Percentiles rank a stretch among this genome's conserved stretches.
phyloP scores from a whole-genome alignment of 2,329 filamentous ascomycete species.

The Leptographium radiaticola region DNA sequence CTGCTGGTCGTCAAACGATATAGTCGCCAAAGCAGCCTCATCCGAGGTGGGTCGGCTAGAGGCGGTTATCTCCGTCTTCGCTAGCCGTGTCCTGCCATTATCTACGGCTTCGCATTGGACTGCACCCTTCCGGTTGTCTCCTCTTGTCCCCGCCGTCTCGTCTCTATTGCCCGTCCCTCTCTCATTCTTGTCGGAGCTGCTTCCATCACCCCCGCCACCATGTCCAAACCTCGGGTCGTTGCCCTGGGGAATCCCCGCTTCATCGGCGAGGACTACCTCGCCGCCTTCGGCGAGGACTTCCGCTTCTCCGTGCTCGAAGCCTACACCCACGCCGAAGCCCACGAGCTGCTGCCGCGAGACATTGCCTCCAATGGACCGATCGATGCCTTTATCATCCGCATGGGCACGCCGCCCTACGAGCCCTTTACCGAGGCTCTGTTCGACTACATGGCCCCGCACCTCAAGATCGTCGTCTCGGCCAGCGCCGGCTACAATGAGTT shows the following conservation, averaged over 20 bases:
- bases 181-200: too few species aligned
- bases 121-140: too few species aligned
- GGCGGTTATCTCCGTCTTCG: too few species aligned
- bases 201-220: neutral
- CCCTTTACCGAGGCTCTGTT: constrained; percentile 35
- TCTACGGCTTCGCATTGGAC: too few species aligned
- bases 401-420: constrained; percentile 34
- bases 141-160: too few species aligned
- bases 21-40: too few species aligned
- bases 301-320: constrained; percentile 26
- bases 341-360: constrained; percentile 22
- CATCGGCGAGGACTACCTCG: constrained; percentile 25
- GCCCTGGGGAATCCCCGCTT: constrained; percentile 26
- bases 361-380: constrained; percentile 25
- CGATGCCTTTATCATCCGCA: constrained; percentile 34
- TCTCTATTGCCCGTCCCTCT: too few species aligned
- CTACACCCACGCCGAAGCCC: constrained; percentile 21
- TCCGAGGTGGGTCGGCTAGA: too few species aligned
- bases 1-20: too few species aligned
- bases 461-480: constrained; percentile 31
- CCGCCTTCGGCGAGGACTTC: constrained; percentile 24
- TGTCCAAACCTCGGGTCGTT: constrained; percentile 25
- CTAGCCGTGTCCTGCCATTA: too few species aligned
- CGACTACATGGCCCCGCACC: constrained; percentile 23
- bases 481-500: constrained; percentile 36